Conservation (phyloP, 1,284 basidiomycete genomes). For the Mrakiaceae sp. region DNA sequence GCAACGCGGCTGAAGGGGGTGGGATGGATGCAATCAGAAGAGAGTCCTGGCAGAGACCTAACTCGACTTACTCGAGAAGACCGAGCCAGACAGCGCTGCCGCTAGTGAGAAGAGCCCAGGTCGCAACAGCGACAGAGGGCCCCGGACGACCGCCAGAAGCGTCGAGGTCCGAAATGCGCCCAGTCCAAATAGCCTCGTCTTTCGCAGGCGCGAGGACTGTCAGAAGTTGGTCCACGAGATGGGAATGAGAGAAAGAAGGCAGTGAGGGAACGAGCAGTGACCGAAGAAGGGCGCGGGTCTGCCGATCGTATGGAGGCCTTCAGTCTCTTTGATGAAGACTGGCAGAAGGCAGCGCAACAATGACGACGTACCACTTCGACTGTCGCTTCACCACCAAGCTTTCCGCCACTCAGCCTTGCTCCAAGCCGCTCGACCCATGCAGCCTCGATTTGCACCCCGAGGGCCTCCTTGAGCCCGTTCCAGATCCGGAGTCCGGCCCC, state of each 20-base stretch:
- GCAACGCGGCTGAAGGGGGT: neutral
- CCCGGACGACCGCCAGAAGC: neutral
- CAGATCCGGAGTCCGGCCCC: conserved; percentile 6
- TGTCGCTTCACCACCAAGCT: conserved; percentile 5
- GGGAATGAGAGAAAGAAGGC: neutral
- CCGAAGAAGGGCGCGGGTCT: conserved; percentile 3
- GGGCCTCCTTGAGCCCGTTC: neutral
- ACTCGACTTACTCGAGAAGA: conserved; percentile 8
- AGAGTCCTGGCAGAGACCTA: neutral
- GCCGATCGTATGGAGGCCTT: too few relatives aligned
- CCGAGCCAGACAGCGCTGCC: conserved; percentile 9
- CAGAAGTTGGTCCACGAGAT: too few relatives aligned
- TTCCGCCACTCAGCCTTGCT: neutral
- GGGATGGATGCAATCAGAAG: neutral
- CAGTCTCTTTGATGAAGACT: neutral
- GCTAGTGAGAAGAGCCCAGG: conserved; percentile 7
- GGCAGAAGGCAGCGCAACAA: neutral
- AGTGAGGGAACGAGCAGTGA: neutral
- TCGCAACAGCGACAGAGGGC: conserved; percentile 4
- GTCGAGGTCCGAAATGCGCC: conserved; percentile 5
- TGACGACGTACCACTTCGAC: neutral
- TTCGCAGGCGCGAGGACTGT: too few relatives aligned
- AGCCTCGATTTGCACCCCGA: neutral
- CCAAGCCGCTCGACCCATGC: neutral
- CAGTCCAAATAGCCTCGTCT: conserved; percentile 1